phyloP scores from a whole-genome alignment of 345 rosid species.

The Orychophragmus violaceus region DNA sequence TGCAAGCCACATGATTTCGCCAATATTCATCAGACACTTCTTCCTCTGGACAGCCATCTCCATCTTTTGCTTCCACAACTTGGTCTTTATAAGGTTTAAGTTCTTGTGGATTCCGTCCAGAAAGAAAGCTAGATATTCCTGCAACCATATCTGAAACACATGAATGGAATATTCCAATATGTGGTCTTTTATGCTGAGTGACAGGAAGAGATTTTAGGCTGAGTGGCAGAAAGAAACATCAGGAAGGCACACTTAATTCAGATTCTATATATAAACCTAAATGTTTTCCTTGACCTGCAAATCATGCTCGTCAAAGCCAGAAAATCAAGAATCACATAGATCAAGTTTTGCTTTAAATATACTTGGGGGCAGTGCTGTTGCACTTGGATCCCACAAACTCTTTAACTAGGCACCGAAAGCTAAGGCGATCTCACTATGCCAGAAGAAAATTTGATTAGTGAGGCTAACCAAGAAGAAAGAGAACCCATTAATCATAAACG shows the following conservation, averaged over 20 bases:
- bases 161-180: not conserved
- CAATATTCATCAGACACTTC: slow-evolving; percentile 95
- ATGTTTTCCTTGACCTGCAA: slow-evolving; percentile 66
- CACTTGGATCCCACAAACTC: slow-evolving; percentile 90
- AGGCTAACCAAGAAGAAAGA: slow-evolving; percentile 2
- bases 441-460: slow-evolving; percentile 12
- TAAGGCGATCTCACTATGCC: slow-evolving; percentile 86
- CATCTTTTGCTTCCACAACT: slow-evolving; percentile 81
- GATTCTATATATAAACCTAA: slow-evolving; percentile 11
- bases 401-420: slow-evolving; percentile 87
- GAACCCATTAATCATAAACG: not conserved
- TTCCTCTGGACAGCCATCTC: slow-evolving; percentile 62
- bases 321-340: slow-evolving; percentile 88
- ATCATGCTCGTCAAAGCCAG: slow-evolving; percentile 96
- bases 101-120: slow-evolving; percentile 97
- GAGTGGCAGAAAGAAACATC: too few relatives aligned
- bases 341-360: slow-evolving; percentile 88
- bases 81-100: slow-evolving; percentile 80
- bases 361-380: slow-evolving; percentile 72
- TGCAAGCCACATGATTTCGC: slow-evolving; percentile 79
- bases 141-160: slow-evolving; percentile 29
- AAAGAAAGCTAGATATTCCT: slow-evolving; percentile 93
- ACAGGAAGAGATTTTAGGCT: too few relatives aligned
- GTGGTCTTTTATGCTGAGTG: slow-evolving; percentile 4
- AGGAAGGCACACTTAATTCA: slow-evolving; percentile 21